These are phyloP conservation scores for Golubevia sp. DNA, from an alignment of 1,284 basidiomycete species.

Conservation along the genomic window DNA sequence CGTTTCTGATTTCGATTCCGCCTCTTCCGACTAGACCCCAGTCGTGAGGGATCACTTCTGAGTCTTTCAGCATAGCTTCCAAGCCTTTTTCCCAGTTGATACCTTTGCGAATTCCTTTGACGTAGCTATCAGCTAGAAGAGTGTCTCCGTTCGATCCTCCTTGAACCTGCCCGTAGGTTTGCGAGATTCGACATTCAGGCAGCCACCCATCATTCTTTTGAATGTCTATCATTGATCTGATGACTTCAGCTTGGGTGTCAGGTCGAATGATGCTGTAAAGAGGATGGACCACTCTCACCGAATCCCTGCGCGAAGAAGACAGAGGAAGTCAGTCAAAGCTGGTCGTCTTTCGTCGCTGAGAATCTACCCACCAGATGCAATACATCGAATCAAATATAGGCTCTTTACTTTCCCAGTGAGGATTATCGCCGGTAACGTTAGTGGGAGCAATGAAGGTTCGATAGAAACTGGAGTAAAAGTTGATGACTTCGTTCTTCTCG, in stretches of 20 bases:
- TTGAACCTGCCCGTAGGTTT: constrained; percentile 16
- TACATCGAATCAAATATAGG: constrained; percentile 2
- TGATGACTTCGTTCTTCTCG: constrained; percentile 9
- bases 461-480: constrained; percentile 31
- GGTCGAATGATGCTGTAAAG: constrained; percentile 20
- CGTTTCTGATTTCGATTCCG: constrained; percentile 14
- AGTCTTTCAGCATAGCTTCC: constrained; percentile 22
- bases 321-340: too few species aligned
- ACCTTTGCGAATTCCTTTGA: constrained; percentile 15
- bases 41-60: constrained; percentile 13
- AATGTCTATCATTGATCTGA: constrained; percentile 22
- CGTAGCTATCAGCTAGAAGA: constrained; percentile 26
- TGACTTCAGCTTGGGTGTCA: constrained; percentile 16
- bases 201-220: constrained; percentile 22
- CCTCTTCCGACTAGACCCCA: constrained; percentile 22
- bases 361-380: too few species aligned
- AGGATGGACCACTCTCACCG: constrained; percentile 21
- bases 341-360: too few species aligned
- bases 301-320: constrained; percentile 20
- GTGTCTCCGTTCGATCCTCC: constrained; percentile 30
- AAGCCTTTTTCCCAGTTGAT: constrained; percentile 22
- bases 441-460: constrained; percentile 24
- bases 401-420: constrained; percentile 10
- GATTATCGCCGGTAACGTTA: constrained; percentile 32
- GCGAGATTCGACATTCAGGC: constrained; percentile 26